Conservation (phyloP, 176 grass and related monocot species). For the Microstegium vimineum region DNA sequence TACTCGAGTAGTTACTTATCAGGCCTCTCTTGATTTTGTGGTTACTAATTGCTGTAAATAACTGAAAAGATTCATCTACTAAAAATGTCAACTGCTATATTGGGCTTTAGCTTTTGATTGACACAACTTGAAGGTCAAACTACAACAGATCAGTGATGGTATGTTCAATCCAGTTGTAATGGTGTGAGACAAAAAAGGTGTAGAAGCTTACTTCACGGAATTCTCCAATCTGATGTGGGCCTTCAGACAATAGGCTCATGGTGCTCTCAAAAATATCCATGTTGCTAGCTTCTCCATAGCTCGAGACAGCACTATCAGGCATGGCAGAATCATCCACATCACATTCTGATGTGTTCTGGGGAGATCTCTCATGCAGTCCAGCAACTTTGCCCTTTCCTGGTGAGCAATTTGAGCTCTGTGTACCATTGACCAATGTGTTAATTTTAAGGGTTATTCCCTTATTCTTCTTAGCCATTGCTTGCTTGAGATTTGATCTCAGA, state of each 20-base stretch:
- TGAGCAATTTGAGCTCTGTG: slow-evolving; percentile 67
- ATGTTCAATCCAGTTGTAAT: slow-evolving; percentile 14
- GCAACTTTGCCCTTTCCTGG: slow-evolving; percentile 50
- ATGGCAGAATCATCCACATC: slow-evolving; percentile 65
- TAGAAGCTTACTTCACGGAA: slow-evolving; percentile 60
- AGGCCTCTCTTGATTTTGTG: background rate
- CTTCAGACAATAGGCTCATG: slow-evolving; percentile 65
- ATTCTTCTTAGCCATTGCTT: slow-evolving; percentile 38
- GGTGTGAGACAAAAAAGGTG: background rate
- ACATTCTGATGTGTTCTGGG: slow-evolving; percentile 50
- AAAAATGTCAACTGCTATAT: slow-evolving; percentile 7
- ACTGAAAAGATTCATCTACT: slow-evolving; percentile 9
- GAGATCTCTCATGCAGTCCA: slow-evolving; percentile 31
- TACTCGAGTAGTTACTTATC: slow-evolving; percentile 1
- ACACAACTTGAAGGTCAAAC: slow-evolving; percentile 13
- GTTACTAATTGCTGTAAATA: background rate
- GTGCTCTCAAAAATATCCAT: slow-evolving; percentile 79
- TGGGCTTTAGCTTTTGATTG: slow-evolving; percentile 3
- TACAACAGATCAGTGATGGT: background rate
- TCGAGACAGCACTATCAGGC: slow-evolving; percentile 75
- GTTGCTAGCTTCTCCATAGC: slow-evolving; percentile 85
- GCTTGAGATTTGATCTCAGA: slow-evolving; percentile 63
- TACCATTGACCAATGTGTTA: slow-evolving; percentile 29
- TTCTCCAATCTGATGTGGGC: slow-evolving; percentile 56
- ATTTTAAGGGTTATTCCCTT: slow-evolving; percentile 40